These are phyloP conservation scores for Coprinopsis marcescibilis DNA, from an alignment of 768 basidiomycete species.

Conservation along the genomic window DNA sequence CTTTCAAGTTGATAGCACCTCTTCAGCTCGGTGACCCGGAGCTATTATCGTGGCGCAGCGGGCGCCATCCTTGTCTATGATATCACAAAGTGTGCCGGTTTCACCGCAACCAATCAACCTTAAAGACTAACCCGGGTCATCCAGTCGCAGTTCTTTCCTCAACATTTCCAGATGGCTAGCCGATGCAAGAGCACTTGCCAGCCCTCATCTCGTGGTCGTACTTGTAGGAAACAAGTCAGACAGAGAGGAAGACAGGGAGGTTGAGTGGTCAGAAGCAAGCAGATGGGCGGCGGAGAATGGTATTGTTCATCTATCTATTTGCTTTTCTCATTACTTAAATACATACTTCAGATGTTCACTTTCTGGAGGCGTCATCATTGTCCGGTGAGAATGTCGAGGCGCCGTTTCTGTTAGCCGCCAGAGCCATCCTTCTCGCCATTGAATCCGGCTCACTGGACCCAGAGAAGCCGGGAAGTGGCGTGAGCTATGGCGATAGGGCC, in stretches of 20 bases:
- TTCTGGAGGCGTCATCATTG: slow-evolving; percentile 88
- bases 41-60: slow-evolving; percentile 93
- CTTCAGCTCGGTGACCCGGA: slow-evolving; percentile 80
- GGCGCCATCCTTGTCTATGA: slow-evolving; percentile 92
- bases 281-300: slow-evolving; percentile 96
- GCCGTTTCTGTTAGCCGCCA: slow-evolving; percentile 83
- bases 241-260: slow-evolving; percentile 89
- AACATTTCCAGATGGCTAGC: slow-evolving; percentile 86
- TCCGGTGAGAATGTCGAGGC: slow-evolving; percentile 92
- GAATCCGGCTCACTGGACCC: slow-evolving; percentile 90
- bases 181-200: slow-evolving; percentile 89
- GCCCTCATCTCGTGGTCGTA: slow-evolving; percentile 84
- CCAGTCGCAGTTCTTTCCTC: slow-evolving; percentile 80
- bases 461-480: slow-evolving; percentile 90
- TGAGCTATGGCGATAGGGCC: slow-evolving; percentile 93
- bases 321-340: neutral
- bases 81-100: slow-evolving; percentile 69
- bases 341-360: slow-evolving; percentile 69
- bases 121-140: slow-evolving; percentile 9
- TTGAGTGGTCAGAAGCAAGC: slow-evolving; percentile 93
- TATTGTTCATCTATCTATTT: slow-evolving; percentile 26
- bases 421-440: slow-evolving; percentile 84
- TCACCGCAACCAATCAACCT: slow-evolving; percentile 8
- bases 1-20: slow-evolving; percentile 12
- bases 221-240: slow-evolving; percentile 96